phyloP scores from a whole-genome alignment of 2,329 filamentous ascomycete species.

The Claviceps paspali region DNA sequence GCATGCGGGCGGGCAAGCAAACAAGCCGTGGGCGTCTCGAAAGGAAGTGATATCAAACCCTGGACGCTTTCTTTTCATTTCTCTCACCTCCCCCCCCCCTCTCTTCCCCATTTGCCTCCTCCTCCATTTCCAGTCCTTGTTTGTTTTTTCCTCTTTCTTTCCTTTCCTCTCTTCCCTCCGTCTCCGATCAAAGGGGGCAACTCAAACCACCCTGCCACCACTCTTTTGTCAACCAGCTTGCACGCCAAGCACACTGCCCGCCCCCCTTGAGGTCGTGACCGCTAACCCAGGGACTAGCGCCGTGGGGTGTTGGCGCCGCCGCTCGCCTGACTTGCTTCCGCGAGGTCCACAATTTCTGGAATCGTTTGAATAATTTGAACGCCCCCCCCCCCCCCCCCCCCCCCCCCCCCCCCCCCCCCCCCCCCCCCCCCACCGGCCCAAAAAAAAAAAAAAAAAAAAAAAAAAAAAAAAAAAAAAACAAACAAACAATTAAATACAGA shows the following conservation, averaged over 20 bases:
- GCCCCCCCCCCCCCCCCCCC: no score
- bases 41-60: neutral
- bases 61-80: neutral
- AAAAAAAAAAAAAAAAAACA: no score
- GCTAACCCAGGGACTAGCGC: neutral
- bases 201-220: neutral
- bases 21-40: neutral
- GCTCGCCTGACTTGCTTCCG: neutral
- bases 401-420: no score
- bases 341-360: no score
- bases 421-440: no score
- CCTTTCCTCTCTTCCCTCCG: no score
- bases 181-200: neutral
- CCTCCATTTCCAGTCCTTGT: neutral
- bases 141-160: no score
- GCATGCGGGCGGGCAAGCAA: neutral
- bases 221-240: neutral
- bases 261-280: neutral
- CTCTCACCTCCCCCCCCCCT: no score
- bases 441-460: no score
- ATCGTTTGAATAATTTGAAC: no score
- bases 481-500: no score
- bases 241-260: neutral
- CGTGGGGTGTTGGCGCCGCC: neutral
- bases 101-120: no score